Conservation (phyloP, 2,329 filamentous ascomycete genomes). For the Penicillium thymicola region DNA sequence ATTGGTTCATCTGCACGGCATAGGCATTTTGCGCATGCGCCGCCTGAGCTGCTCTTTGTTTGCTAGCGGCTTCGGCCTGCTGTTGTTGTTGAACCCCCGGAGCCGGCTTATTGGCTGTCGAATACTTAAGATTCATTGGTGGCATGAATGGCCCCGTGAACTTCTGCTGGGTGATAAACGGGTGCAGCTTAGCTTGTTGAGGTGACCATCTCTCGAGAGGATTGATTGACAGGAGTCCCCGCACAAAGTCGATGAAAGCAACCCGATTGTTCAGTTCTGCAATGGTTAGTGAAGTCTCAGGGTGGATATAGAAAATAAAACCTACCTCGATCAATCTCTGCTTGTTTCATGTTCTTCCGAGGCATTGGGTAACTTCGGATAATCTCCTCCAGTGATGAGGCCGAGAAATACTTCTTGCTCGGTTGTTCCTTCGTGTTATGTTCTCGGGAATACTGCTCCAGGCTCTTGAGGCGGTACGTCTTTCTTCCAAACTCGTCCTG, state of each 20-base stretch:
- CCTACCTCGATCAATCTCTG: conserved; percentile 89
- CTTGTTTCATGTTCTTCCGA: conserved; percentile 98
- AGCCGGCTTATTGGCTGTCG: conserved; percentile 78
- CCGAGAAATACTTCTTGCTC: conserved; percentile 99
- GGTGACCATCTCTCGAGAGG: conserved; percentile 96
- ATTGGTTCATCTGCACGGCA: conserved; percentile 59
- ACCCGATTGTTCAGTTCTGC: conserved; percentile 97
- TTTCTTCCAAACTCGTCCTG: conserved; percentile 89
- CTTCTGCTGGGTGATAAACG: conserved; percentile 98
- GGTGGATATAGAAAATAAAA: conserved; percentile 22
- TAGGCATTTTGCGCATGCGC: conserved; percentile 72
- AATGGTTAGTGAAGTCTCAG: conserved; percentile 18
- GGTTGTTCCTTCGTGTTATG: conserved; percentile 97
- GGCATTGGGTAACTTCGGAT: conserved; percentile 98
- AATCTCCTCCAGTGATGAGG: conserved; percentile 89
- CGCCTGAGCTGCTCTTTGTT: conserved; percentile 69
- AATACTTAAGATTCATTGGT: conserved; percentile 92
- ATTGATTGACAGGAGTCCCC: conserved; percentile 89
- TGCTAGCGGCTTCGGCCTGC: conserved; percentile 88
- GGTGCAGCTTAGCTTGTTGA: conserved; percentile 93
- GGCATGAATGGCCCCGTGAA: conserved; percentile 95
- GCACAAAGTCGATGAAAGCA: conserved; percentile 97
- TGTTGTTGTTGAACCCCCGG: conserved; percentile 94
- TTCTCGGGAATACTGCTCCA: conserved; percentile 96
- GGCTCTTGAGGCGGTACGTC: conserved; percentile 87